Base-by-base conservation (phyloP, 305 asterid genomes). In the Solanum hybrid region DNA sequence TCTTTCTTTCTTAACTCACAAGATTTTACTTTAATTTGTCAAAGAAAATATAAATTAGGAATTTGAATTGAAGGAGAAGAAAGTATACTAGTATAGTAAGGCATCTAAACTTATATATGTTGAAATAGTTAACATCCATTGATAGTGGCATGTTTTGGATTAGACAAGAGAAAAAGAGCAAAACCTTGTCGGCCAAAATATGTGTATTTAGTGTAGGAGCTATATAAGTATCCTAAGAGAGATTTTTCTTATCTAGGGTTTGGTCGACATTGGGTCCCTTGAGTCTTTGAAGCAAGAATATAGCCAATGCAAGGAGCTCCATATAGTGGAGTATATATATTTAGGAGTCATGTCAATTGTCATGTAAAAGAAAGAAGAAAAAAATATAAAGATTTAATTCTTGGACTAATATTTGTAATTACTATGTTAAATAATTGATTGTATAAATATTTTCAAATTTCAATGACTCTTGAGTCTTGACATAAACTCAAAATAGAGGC, bases 121-220 rank as follows among this genome's bases (percentile, higher is more conserved):
- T 15, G 38, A 84, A 84, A 45, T 15, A 84, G 75, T 84, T 84
- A 45, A 84, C 88, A 84, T 84, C 88, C 88, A 84, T 84, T 29
- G 29, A 84, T 84, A 84, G 88, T 84, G 88, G 88, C 20, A 45
- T 83, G 29, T 45, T 41, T 51, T 83, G 75, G 88, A 84, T 84
- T 84, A 45, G 88, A 84, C 75, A 84, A 84, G 75, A 29, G 15
- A 84, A 45, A 45, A 45, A 15, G 17, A 14, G 41, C 39, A 17
- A 84, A 29, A 84, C 37, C 20, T 84, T 84, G 88, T 84, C 88
- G 88, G 88, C 88, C 88, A 84, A 84, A 45, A 84, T 22, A 83
- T 29, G 29, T 45, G 88, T 29, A 29, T 45, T 45, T 29, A 29
- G 75, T 83, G 73, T 84, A 29, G 88, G 39, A 84, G 75, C 75